Conservation (phyloP, 257 asterid species). For the Solanum tarijense region DNA sequence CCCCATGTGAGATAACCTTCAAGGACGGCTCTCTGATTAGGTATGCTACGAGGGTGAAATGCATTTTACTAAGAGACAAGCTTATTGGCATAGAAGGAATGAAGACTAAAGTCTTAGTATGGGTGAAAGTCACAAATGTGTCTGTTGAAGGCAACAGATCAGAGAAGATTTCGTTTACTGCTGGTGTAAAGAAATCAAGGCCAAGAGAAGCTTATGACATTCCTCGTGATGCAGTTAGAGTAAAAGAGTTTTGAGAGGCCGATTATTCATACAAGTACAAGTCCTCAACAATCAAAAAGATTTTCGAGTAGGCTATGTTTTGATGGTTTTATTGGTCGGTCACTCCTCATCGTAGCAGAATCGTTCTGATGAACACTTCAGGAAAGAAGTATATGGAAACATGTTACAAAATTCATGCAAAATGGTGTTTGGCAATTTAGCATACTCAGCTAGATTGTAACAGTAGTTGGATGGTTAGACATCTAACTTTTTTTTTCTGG, state of each 20-base stretch:
- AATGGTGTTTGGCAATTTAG: not conserved
- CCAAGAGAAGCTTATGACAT: constrained; percentile 45
- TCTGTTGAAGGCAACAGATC: constrained; percentile 53
- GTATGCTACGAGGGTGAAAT: constrained; percentile 52
- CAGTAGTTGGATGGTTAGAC: not conserved
- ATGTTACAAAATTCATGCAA: not conserved
- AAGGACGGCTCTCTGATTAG: constrained; percentile 53
- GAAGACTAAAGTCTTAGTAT: constrained; percentile 66
- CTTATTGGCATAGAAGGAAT: constrained; percentile 67
- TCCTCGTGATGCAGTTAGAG: constrained; percentile 45
- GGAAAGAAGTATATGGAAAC: not conserved
- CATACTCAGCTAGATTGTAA: not conserved
- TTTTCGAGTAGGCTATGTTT: not conserved
- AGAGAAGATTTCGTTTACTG: constrained; percentile 61
- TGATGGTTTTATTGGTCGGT: not conserved
- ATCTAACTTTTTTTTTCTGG: not conserved
- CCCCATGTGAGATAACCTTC: constrained; percentile 66
- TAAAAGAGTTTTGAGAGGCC: constrained; percentile 45
- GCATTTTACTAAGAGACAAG: constrained; percentile 67
- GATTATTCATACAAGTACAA: not conserved
- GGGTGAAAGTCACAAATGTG: constrained; percentile 68
- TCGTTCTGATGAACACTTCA: not conserved
- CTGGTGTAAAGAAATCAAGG: constrained; percentile 75
- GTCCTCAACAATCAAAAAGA: not conserved
- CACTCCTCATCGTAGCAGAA: not conserved